These are phyloP conservation scores for Aspergillus saccharolyticus DNA, from an alignment of 495 filamentous ascomycete genomes.

Conservation along the genomic window DNA sequence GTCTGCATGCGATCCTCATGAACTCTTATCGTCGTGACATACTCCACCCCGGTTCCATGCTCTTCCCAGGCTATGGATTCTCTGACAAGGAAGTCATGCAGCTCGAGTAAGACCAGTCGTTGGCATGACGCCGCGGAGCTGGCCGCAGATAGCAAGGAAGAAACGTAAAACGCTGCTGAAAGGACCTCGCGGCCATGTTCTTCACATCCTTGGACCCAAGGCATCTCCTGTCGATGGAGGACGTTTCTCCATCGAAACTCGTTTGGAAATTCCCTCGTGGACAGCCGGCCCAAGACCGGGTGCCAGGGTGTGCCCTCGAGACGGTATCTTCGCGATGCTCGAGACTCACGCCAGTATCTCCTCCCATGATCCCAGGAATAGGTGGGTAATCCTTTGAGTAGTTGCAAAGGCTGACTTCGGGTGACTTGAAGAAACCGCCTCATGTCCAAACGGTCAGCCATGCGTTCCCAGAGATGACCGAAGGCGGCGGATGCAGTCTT, in stretches of 20 bases:
- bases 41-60: too few relatives aligned
- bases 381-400: conserved; percentile 38
- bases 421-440: not conserved
- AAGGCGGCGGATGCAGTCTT: conserved; percentile 42
- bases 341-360: conserved; percentile 47
- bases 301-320: conserved; percentile 16
- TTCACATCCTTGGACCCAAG: conserved; percentile 38
- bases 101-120: too few relatives aligned
- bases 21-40: too few relatives aligned
- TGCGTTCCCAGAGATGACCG: conserved; percentile 45
- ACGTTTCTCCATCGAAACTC: conserved; percentile 35
- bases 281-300: too few relatives aligned
- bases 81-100: too few relatives aligned
- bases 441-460: conserved; percentile 19
- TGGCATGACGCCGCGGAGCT: too few relatives aligned
- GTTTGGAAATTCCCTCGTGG: too few relatives aligned
- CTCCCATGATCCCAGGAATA: conserved; percentile 50
- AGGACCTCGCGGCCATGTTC: conserved; percentile 23
- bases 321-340: conserved; percentile 23
- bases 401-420: not conserved
- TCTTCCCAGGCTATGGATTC: too few relatives aligned
- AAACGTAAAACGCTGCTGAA: too few relatives aligned
- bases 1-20: too few relatives aligned
- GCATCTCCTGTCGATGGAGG: conserved; percentile 28
- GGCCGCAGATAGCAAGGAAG: too few relatives aligned